These are phyloP conservation scores for Plenodomus lindquistii DNA, from an alignment of 2,329 filamentous ascomycete species.

Conservation along the genomic window DNA sequence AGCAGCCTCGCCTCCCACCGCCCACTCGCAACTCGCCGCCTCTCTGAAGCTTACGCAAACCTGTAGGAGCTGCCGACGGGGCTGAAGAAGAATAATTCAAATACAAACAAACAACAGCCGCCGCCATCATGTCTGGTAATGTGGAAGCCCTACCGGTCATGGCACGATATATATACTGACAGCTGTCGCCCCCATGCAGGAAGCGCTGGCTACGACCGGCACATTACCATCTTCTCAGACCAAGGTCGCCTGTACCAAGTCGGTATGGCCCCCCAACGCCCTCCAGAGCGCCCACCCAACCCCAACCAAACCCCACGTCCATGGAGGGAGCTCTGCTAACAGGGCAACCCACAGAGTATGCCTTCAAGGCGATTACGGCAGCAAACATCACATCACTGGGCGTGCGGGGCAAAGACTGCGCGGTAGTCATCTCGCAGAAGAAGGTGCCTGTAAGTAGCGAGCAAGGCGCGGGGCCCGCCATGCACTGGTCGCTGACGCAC, in stretches of 20 bases:
- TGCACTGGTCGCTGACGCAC: conserved; percentile 11
- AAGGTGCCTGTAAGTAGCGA: conserved; percentile 89
- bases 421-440: conserved; percentile 97
- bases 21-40: conserved; percentile 18
- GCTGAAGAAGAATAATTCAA: conserved; percentile 31
- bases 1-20: conserved; percentile 26
- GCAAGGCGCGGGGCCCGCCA: conserved; percentile 9
- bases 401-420: conserved; percentile 93
- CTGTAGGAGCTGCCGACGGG: conserved; percentile 31
- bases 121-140: conserved; percentile 49
- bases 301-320: no score
- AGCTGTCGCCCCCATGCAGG: conserved; percentile 29
- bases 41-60: conserved; percentile 33
- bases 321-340: conserved; percentile 16
- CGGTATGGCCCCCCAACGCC: conserved; percentile 67
- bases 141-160: conserved; percentile 21
- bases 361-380: conserved; percentile 99
- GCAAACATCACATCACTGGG: conserved; percentile 99
- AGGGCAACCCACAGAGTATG: conserved; percentile 75
- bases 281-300: no score
- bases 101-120: conserved; percentile 22
- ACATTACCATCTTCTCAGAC: conserved; percentile 99
- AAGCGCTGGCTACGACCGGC: conserved; percentile 82
- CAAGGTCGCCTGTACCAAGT: conserved; percentile 99
- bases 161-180: conserved; percentile 31